Evolutionary conservation across 2,329 filamentous ascomycete genomes (phyloP), one percentile per base, ranked within the genome.

Genomic region (Aspergillus caelatus): DNA sequence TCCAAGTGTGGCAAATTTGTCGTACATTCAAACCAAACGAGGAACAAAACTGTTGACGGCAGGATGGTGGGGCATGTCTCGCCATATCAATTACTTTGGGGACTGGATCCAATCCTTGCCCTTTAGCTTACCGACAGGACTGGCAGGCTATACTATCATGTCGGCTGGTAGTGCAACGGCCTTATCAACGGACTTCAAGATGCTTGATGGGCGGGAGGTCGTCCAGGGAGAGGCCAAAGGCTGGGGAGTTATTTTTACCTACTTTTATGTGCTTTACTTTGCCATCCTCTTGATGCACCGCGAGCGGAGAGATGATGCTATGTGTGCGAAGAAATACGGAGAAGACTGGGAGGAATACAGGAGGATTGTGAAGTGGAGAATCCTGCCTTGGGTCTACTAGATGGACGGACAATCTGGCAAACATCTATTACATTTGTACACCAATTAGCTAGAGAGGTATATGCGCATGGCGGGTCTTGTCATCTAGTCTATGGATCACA

Each of bases 181-280:
- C 28, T 45, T 57, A 3, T 45, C 59, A 16, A 80, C 81, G 55
- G 73, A 73, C 3, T 75, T 79, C 23, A 72, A 12, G 86, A 88
- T 32, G 91, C 91, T 43, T 85, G 85, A 69, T 57, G 64, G 67
- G 21, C 64, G 66, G 4, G 55, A 60, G 26, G 67, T 60, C 0
- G 34, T 67, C 1, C 62, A 62, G 23, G 66, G 62, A 8, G 43
- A 50, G 26, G 61, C 66, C 8, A 14, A 32, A 69, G 93, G 92
- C 14, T 96, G 90, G 86, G 93, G 90, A 41, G 91, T 93, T 78
- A 81, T 93, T 57, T 86, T 96, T 67, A 96, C 93, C 0, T 97
- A 97, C 82, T 96, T 97, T 75, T 97, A 95, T 80, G 84, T 96
- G 66, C 72, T 95, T 7, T 97, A 97, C 81, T 97, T 97, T 81